Conservation (phyloP, 306 rosid genomes). For the Pyrus bretschneideri region DNA sequence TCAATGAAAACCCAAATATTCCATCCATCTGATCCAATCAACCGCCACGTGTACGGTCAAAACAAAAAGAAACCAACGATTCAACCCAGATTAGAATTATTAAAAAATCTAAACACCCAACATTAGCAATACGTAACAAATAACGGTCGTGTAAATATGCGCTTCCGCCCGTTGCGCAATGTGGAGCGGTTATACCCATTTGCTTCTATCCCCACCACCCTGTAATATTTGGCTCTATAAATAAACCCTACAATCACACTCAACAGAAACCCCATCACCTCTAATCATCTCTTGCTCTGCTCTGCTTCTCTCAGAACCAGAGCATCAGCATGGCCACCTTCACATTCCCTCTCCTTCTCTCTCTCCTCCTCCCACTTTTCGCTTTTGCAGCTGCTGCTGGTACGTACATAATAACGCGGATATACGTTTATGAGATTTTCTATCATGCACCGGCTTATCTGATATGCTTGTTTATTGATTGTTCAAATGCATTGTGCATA, state of each 20-base stretch:
- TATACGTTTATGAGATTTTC: neutral
- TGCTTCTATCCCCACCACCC: neutral
- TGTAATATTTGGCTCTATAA: constrained; percentile 21
- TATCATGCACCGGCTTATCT: neutral
- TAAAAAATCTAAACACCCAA: neutral
- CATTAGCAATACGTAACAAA: neutral
- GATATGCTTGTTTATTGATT: neutral
- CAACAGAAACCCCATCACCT: neutral
- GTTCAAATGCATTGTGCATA: no score
- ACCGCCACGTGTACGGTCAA: constrained; percentile 26
- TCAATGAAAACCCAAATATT: neutral
- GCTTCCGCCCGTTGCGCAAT: neutral
- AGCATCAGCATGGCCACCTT: constrained; percentile 36
- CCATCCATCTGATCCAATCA: neutral
- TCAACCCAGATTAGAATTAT: neutral
- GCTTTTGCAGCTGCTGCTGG: constrained; percentile 30
- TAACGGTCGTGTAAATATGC: constrained; percentile 21
- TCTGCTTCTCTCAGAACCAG: constrained; percentile 10
- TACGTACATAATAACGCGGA: neutral
- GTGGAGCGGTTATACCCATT: neutral
- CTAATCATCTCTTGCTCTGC: neutral
- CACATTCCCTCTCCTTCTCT: neutral
- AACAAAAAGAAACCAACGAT: neutral
- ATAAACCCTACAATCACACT: neutral
- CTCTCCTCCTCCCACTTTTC: constrained; percentile 6